Evolutionary conservation across 139 green algal genomes (phyloP), one percentile per base, ranked within the genome.

Genomic region (Chlamydomonas applanata): DNA sequence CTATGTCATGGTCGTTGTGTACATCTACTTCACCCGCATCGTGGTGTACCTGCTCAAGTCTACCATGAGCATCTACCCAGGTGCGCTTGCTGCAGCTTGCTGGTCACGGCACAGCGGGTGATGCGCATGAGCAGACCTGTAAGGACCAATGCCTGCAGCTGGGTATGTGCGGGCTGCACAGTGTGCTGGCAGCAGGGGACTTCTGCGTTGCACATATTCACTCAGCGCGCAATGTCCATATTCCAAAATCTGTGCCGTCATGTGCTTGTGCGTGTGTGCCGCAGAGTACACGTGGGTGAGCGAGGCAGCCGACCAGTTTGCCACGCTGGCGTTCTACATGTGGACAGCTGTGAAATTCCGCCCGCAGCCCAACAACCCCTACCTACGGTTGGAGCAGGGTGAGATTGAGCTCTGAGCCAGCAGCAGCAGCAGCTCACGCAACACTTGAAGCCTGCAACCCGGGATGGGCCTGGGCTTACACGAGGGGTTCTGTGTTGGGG

Each of bases 11-110:
- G 74, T 97, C 20, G 89, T 97, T 57, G 82, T 91, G 34, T 99
- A 98, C 85, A 97, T 98, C 71, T 99, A 98, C 89, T 97, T 98
- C 85, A 99, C 94, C 7, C 85, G 95, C 69, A 98, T 99, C 73
- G 88, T 99, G n/a, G 95, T 98, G 25, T 98, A 96, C 86, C 75
- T 98, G 71, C 82, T 99, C 62, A 65, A 89, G 66, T 88, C 71
- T 25, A 82, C 67, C 20, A 49, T 49, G 40, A 49, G 40, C 40
- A 49, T 49, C 40, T 49, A 49, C 40, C 40, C 40, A 49, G 24
- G 54, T 27, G 54, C n/a, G 54, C 4, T 16, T 7, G 11, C 13
- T 9, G 54, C 11, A 27, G 54, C n/a, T 27, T 30, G n/a, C n/a
- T n/a, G n/a, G n/a, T n/a, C n/a, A n/a, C n/a, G n/a, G n/a, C n/a